Evolutionary conservation across 345 rosid genomes (phyloP).

Genomic region (Lagerstroemia speciosa): DNA sequence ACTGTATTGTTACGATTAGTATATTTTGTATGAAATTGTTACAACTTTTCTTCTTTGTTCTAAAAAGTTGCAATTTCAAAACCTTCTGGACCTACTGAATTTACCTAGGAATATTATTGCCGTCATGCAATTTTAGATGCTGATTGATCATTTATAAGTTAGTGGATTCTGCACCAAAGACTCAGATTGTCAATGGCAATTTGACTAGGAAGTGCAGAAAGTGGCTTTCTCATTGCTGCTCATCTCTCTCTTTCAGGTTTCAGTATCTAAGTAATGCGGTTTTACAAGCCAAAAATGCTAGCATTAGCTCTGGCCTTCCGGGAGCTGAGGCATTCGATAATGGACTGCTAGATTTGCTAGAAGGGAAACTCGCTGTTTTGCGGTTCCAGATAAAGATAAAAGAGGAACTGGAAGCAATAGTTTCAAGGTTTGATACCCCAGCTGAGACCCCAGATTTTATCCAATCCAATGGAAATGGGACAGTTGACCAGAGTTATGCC

Average conservation of each 20-base stretch:
- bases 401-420: conserved; percentile 69
- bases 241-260: conserved; percentile 45
- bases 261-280: conserved; percentile 88
- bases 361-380: conserved; percentile 88
- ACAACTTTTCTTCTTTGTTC: too few relatives aligned
- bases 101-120: background rate
- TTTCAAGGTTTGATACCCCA: conserved; percentile 44
- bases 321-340: conserved; percentile 52
- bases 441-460: conserved; percentile 45
- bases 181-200: background rate
- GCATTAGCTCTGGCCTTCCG: conserved; percentile 43
- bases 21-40: too few relatives aligned
- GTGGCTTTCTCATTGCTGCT: background rate
- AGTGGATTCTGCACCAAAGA: background rate
- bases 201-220: background rate
- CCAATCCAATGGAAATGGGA: conserved; percentile 24
- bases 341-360: conserved; percentile 89
- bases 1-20: too few relatives aligned
- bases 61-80: too few relatives aligned
- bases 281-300: conserved; percentile 89
- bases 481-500: conserved; percentile 34
- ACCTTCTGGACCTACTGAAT: too few relatives aligned
- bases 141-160: background rate
- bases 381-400: conserved; percentile 84
- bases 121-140: background rate